Conservation (phyloP, 495 filamentous ascomycete species). For the Emericellopsis terricola region DNA sequence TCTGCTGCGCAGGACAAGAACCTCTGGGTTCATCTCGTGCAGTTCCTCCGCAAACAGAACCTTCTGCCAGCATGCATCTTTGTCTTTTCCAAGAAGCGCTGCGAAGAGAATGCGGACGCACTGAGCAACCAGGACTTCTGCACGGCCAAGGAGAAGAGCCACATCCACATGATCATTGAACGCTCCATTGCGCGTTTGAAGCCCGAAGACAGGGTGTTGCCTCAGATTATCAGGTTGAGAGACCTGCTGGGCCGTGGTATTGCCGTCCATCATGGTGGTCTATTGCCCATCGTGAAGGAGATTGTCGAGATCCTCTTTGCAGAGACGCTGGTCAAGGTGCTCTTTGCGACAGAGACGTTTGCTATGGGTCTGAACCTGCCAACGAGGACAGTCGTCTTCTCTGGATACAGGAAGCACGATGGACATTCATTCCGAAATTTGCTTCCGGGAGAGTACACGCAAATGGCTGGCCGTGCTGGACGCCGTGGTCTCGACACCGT, state of each 20-base stretch:
- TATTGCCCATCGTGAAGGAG: slow-evolving; percentile 94
- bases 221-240: slow-evolving; percentile 74
- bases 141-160: slow-evolving; percentile 82
- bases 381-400: slow-evolving; percentile 92
- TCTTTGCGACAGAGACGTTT: slow-evolving; percentile 97
- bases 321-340: slow-evolving; percentile 80
- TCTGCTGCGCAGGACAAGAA: slow-evolving; percentile 85
- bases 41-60: slow-evolving; percentile 71
- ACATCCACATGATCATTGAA: slow-evolving; percentile 93
- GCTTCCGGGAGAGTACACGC: slow-evolving; percentile 89
- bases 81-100: slow-evolving; percentile 94
- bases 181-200: slow-evolving; percentile 86
- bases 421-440: slow-evolving; percentile 82
- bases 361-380: slow-evolving; percentile 96
- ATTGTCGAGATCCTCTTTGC: slow-evolving; percentile 95
- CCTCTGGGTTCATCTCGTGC: slow-evolving; percentile 90
- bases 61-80: slow-evolving; percentile 89
- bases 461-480: slow-evolving; percentile 94
- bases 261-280: slow-evolving; percentile 89
- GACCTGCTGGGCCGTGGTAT: slow-evolving; percentile 79
- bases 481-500: slow-evolving; percentile 82
- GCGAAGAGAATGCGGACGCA: slow-evolving; percentile 91
- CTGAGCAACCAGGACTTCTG: slow-evolving; percentile 88
- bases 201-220: slow-evolving; percentile 71
- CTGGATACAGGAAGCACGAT: slow-evolving; percentile 90